These are phyloP conservation scores for Crithidia brevicula DNA, from an alignment of 208 protist species.

Conservation along the genomic window DNA sequence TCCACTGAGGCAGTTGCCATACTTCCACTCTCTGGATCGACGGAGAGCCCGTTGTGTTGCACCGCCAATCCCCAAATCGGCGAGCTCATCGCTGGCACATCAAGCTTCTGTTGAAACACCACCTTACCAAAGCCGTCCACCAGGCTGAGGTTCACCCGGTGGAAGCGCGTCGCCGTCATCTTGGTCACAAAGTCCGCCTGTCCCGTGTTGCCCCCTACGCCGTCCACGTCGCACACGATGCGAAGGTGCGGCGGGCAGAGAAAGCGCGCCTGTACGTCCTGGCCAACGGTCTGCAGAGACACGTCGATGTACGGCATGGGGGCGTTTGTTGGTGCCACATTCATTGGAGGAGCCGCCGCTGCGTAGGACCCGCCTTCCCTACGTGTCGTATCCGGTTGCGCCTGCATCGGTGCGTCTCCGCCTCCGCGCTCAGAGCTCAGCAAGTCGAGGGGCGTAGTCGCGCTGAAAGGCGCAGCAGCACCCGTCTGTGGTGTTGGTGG, in stretches of 20 bases:
- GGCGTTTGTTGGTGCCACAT: not conserved
- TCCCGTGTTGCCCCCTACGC: slow-evolving; percentile 57
- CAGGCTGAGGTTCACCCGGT: slow-evolving; percentile 68
- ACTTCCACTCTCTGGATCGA: slow-evolving; percentile 49
- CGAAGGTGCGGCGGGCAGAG: slow-evolving; percentile 53
- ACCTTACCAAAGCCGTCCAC: slow-evolving; percentile 52
- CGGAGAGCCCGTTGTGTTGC: slow-evolving; percentile 57
- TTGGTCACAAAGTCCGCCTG: slow-evolving; percentile 59
- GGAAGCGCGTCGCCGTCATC: slow-evolving; percentile 41
- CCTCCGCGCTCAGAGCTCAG: not conserved
- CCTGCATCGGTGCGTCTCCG: not conserved
- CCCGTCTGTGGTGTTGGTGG: not conserved
- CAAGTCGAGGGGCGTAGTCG: not conserved
- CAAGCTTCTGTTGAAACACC: slow-evolving; percentile 78
- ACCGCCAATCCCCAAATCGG: slow-evolving; percentile 64
- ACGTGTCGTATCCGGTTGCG: not conserved
- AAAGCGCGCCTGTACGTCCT: slow-evolving; percentile 62
- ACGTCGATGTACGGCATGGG: slow-evolving; percentile 64
- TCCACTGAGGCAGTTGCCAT: slow-evolving; percentile 58
- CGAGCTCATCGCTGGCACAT: slow-evolving; percentile 56
- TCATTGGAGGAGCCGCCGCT: not conserved
- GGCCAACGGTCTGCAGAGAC: slow-evolving; percentile 46
- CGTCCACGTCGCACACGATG: slow-evolving; percentile 80
- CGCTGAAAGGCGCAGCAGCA: not conserved
- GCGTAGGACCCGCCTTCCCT: not conserved